Evolutionary conservation across 306 rosid species (phyloP), one percentile per base, ranked within the genome.

Genomic region (Vicia faba): DNA sequence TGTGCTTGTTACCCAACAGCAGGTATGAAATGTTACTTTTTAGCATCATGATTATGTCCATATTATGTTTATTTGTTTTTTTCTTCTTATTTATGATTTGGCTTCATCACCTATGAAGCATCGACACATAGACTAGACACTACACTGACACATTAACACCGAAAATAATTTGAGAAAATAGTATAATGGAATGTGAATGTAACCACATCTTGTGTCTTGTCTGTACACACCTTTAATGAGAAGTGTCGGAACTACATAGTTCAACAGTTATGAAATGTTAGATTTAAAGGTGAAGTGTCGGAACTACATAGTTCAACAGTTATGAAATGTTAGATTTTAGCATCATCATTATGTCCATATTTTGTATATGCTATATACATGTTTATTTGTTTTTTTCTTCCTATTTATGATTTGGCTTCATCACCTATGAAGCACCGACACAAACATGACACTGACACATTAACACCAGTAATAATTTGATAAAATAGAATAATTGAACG

Each of bases 1-100:
- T 11, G 96, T 90, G 78, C 81, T 90, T 53, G 89, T 88, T 66
- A 86, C 97, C 28, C 86, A 80, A 31, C 80, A 85, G 13, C 99
- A 95, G 97, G 99, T 93, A 88, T 57, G 56, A 7, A 33, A 16
- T 50, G 59, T 45, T 26, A 33, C 50, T 41, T 70, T 44, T 51
- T 39, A 50, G 43, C 68, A 68, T 49, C 54, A 49, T 68, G 46
- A 48, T 70, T 68, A 11, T 68, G 72, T 40, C 54, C 40, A 18
- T 58, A 6, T 28, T 43, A 9, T 45, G 55, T 4, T n/a, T 15
- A 6, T 16, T 61, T 73, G 29, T 50, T 59, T 51, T 44, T 36
- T 61, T 8, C 61, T 64, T 59, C 38, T 20, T 50, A 11, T 43
- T 36, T n/a, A 48, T 68, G 57, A 33, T 72, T 64, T 36, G 63